Evolutionary conservation across 768 basidiomycete genomes (phyloP).

Genomic region (Antrodiella citrinella): DNA sequence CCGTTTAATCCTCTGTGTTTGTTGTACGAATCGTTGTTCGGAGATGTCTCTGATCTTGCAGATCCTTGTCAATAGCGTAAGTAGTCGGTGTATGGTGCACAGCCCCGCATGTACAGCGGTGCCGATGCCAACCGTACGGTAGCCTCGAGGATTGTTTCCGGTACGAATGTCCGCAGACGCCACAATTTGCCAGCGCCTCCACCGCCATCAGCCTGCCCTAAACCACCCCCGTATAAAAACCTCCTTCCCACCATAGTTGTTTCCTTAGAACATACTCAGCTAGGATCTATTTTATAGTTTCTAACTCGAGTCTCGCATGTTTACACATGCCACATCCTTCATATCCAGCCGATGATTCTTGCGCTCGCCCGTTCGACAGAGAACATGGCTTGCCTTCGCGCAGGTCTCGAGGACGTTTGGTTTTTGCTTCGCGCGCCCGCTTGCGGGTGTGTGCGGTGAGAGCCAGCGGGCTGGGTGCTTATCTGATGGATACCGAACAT

Average conservation of each 20-base stretch:
- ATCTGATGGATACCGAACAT: conserved; percentile 7
- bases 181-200: too few species aligned
- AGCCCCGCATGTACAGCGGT: too few species aligned
- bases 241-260: conserved; percentile 8
- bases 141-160: too few species aligned
- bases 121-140: too few species aligned
- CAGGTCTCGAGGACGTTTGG: conserved; percentile 59
- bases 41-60: too few species aligned
- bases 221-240: conserved; percentile 12
- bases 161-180: too few species aligned
- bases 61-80: too few species aligned
- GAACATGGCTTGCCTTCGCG: conserved; percentile 39
- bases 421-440: not conserved
- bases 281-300: conserved; percentile 78
- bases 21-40: too few species aligned
- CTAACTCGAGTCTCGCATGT: conserved; percentile 76
- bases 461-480: conserved; percentile 6
- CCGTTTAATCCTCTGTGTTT: too few species aligned
- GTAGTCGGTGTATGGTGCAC: too few species aligned
- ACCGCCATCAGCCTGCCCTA: conserved; percentile 15
- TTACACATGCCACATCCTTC: conserved; percentile 68
- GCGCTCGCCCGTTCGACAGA: conserved; percentile 61
- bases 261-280: conserved; percentile 69
- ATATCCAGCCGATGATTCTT: conserved; percentile 63
- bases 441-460: not conserved